A percentile compares a stretch with the other conserved stretches of the same genome.
Conservation (phyloP, 345 rosid species). For the Murraya paniculata region DNA sequence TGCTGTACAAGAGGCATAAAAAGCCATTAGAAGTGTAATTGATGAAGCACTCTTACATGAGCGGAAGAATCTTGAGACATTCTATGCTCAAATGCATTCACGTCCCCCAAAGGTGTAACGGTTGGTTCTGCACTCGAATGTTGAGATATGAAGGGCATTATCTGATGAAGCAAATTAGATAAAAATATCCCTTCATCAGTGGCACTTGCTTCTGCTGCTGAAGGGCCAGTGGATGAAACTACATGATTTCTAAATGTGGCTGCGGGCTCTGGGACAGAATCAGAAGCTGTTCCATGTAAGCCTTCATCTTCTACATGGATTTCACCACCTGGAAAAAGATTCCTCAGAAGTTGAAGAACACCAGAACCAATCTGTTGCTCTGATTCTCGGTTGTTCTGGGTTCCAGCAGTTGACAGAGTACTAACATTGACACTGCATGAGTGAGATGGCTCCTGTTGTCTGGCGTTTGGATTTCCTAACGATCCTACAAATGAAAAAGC, state of each 20-base stretch:
- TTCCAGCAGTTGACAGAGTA: constrained; percentile 37
- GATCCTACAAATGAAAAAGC: constrained; percentile 31
- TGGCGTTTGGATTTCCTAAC: constrained; percentile 27
- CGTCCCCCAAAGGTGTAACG: constrained; percentile 27
- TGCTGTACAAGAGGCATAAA: neutral
- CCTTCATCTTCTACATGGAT: constrained; percentile 42
- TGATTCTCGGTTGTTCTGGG: constrained; percentile 42
- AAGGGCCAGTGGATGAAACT: constrained; percentile 21
- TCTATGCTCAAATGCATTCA: constrained; percentile 9
- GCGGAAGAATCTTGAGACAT: constrained; percentile 24
- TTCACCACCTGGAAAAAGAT: constrained; percentile 58
- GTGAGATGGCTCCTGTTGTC: constrained; percentile 38
- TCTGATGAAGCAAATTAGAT: constrained; percentile 61
- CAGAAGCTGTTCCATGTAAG: constrained; percentile 31
- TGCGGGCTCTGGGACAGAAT: constrained; percentile 25
- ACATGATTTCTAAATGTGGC: constrained; percentile 13
- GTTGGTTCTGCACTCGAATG: constrained; percentile 25
- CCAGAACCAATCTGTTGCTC: constrained; percentile 41
- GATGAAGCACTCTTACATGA: constrained; percentile 25
- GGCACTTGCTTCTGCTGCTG: constrained; percentile 36
- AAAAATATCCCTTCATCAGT: constrained; percentile 58
- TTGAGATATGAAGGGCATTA: constrained; percentile 57
- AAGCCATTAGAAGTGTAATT: neutral
- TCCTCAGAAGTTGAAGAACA: constrained; percentile 50
- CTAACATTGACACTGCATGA: constrained; percentile 37